Evolutionary conservation across 2,329 filamentous ascomycete genomes (phyloP), one percentile per base, ranked within the genome.

Genomic region (Colletotrichum sp.): DNA sequence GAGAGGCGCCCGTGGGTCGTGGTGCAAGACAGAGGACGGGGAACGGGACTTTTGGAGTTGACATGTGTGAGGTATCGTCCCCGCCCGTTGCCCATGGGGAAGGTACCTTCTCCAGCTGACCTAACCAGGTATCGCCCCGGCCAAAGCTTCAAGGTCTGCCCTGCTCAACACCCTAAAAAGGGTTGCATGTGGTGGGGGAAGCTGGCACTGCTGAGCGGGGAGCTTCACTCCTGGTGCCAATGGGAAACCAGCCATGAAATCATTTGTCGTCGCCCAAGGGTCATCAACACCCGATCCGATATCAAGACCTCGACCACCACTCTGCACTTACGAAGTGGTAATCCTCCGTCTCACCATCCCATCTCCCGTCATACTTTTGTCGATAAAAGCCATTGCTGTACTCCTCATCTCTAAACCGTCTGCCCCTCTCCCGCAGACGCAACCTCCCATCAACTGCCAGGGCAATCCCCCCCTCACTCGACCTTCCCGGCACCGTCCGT

Each of bases 121-220:
- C 57, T 52, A 26, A 8, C 34, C 64, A 69, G 30, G 73, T 76
- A 69, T 21, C 16, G 30, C 34, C 39, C 63, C 34, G n/a, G 72
- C 69, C 68, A 66, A 21, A 44, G 52, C 72, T 72, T 57, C 64
- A 63, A 68, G 69, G 73, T 59, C 44, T 63, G 55, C 70, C 73
- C 73, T 73, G 73, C 57, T 73, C 32, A 49, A 65, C 59, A 49
- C 18, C 64, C 55, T 32, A 63, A 60, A 69, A 59, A 59, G 69
- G 69, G 64, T 76, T 73, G 64, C 64, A 72, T 69, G 69, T 76
- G 64, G 73, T 76, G 69, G 73, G 70, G 73, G 55, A 66, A 36
- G 69, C 67, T 71, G 59, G 68, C 44, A 49, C 44, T 49, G 44
- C 44, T 49, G 44, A 44, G 62, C 36, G 36, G 72, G 69, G 36